phyloP scores from a whole-genome alignment of 2,329 filamentous ascomycete genomes.

The Xylariaceae sp. region DNA sequence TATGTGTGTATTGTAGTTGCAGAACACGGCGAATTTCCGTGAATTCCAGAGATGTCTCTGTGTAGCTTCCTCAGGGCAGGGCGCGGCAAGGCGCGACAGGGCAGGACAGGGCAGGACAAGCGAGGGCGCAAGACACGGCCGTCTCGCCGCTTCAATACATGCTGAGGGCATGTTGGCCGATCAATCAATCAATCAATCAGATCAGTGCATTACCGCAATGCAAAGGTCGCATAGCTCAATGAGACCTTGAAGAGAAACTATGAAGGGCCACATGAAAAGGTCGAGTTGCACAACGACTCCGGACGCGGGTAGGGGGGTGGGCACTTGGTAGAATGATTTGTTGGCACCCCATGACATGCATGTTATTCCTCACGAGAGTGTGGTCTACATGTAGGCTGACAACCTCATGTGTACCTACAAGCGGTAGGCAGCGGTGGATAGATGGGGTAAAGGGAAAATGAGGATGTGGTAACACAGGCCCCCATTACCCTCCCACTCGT shows the following conservation, averaged over 20 bases:
- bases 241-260: constrained; percentile 20
- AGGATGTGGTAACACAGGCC: constrained; percentile 22
- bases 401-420: constrained; percentile 18
- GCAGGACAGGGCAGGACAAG: constrained; percentile 1
- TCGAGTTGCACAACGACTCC: constrained; percentile 27
- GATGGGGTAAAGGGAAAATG: constrained; percentile 6
- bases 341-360: constrained; percentile 24
- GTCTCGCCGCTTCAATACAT: constrained; percentile 18
- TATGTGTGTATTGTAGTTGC: not conserved
- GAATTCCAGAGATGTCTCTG: constrained; percentile 17
- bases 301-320: constrained; percentile 14
- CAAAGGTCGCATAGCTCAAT: constrained; percentile 25
- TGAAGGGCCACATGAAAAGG: constrained; percentile 11
- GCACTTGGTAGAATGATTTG: constrained; percentile 20
- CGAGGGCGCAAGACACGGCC: constrained; percentile 7
- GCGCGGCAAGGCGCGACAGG: constrained; percentile 8
- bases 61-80: constrained; percentile 12
- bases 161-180: constrained; percentile 17
- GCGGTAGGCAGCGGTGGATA: not conserved
- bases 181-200: constrained; percentile 17
- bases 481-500: constrained; percentile 11
- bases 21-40: constrained; percentile 15
- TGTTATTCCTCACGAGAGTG: constrained; percentile 15
- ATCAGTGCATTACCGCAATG: constrained; percentile 11
- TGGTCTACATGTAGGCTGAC: constrained; percentile 28